phyloP scores from a whole-genome alignment of 257 asterid genomes.

The Nicotiana tomentosiformis region DNA sequence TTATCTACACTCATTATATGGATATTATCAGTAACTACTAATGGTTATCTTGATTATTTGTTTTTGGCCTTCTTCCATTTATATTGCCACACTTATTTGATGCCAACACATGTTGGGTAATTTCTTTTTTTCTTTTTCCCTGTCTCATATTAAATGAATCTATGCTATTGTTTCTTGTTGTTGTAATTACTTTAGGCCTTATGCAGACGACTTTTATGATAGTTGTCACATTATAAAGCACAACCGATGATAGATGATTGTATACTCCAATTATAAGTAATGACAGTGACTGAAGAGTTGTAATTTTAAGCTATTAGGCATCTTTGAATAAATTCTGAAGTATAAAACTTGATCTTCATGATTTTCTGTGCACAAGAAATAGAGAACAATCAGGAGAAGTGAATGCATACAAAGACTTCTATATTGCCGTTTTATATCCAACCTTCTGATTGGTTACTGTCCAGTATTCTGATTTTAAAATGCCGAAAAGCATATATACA shows the following conservation, averaged over 20 bases:
- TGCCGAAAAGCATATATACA: background rate
- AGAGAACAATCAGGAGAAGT: background rate
- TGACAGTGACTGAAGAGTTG: background rate
- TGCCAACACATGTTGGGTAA: background rate
- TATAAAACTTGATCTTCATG: background rate
- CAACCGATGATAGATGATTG: background rate
- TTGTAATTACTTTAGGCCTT: background rate
- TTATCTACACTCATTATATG: background rate
- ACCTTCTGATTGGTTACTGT: background rate
- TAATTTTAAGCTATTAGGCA: background rate
- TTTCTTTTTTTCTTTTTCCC: background rate
- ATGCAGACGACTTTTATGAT: background rate
- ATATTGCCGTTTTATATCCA: background rate
- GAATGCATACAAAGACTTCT: background rate
- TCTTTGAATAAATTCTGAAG: background rate
- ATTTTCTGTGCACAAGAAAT: background rate
- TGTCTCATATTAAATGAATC: background rate
- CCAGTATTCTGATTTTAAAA: background rate
- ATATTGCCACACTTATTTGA: background rate
- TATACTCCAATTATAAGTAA: background rate
- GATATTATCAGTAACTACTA: background rate
- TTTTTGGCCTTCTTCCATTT: background rate
- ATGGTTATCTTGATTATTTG: background rate
- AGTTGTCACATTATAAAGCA: background rate
- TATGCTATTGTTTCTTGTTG: background rate